Evolutionary conservation across 768 basidiomycete species (phyloP), one percentile per base, ranked within the genome.

Genomic region (Dictyophora rubrovolvata): DNA sequence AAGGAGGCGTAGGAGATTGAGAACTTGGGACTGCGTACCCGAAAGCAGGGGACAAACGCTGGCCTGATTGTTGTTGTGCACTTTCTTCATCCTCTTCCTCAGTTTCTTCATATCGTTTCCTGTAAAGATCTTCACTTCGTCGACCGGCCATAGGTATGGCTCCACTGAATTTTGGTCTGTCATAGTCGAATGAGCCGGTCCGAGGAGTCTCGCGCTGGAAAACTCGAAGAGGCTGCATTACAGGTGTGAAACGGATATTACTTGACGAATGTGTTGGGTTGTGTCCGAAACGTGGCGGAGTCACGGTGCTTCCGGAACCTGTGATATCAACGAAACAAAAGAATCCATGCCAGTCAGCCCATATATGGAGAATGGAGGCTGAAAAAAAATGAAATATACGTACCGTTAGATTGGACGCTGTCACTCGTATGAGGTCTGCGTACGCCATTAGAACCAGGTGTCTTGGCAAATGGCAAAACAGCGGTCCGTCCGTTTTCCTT

Each of bases 381-480:
- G 12, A 34, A 54, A 54, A 2, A 21, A 35, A 5, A 23, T 35
- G 28, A 10, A 20, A 11, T 49, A 20, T 28, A 17, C 57, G 11
- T 35, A 53, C 48, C 49, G 16, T 33, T 20, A 6, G 57, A 59
- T 22, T 28, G 21, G 28, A 51, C 57, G 28, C 57, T 59, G 36
- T 59, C 57, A 28, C 57, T 59, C 5, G 57, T 59, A 28, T 59
- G 57, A 11, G 57, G 57, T 11, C 57, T 21, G 6, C 57, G 48
- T 7, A 59, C 6, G 18, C 33, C 36, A 22, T 49, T 36, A 18
- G 50, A n/a, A 33, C 55, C 14, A 28, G 18, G 23, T 21, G 33
- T 48, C 14, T 12, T 59, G n/a, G 57, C 20, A 17, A 36, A 7
- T 48, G 18, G 18, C 14, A 18, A 10, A n/a, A 23, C 42, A n/a